A percentile compares a stretch with the other conserved stretches of the same genome.
Evolutionary conservation across 495 filamentous ascomycete genomes (phyloP).

Genomic region (Penicillium desertorum): DNA sequence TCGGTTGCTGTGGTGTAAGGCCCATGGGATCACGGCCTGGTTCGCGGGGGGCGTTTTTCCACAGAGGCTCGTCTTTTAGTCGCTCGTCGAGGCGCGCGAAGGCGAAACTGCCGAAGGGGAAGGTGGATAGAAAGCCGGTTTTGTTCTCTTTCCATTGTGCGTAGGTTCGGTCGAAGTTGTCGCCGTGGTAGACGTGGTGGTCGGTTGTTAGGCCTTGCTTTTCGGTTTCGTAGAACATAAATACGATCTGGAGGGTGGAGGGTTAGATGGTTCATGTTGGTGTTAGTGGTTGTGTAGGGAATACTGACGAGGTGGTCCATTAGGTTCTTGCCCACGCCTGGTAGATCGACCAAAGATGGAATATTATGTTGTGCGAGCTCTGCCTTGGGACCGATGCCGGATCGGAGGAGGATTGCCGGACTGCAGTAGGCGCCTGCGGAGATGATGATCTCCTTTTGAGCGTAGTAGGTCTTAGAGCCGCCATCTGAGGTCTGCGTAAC

Average conservation of each 20-base stretch:
- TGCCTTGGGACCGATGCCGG: conserved; percentile 52
- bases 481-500: conserved; percentile 28
- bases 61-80: conserved; percentile 44
- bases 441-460: conserved; percentile 51
- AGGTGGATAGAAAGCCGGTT: conserved; percentile 49
- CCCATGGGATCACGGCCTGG: conserved; percentile 54
- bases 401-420: conserved; percentile 56
- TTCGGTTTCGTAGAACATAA: conserved; percentile 51
- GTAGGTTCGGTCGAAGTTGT: conserved; percentile 42
- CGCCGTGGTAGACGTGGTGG: conserved; percentile 39
- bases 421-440: conserved; percentile 56
- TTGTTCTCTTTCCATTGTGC: conserved; percentile 50
- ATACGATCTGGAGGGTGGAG: conserved; percentile 22
- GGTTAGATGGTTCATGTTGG: not conserved
- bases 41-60: conserved; percentile 39
- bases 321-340: conserved; percentile 56
- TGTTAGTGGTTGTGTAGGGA: not conserved
- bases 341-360: conserved; percentile 45
- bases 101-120: conserved; percentile 55
- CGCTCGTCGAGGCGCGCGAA: conserved; percentile 52
- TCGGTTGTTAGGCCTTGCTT: conserved; percentile 45
- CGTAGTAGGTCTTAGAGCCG: conserved; percentile 29
- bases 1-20: conserved; percentile 47
- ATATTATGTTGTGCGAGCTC: conserved; percentile 51
- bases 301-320: conserved; percentile 50